These are phyloP conservation scores for Schizonepeta tenuifolia DNA, from an alignment of 257 asterid species.

Conservation along the genomic window DNA sequence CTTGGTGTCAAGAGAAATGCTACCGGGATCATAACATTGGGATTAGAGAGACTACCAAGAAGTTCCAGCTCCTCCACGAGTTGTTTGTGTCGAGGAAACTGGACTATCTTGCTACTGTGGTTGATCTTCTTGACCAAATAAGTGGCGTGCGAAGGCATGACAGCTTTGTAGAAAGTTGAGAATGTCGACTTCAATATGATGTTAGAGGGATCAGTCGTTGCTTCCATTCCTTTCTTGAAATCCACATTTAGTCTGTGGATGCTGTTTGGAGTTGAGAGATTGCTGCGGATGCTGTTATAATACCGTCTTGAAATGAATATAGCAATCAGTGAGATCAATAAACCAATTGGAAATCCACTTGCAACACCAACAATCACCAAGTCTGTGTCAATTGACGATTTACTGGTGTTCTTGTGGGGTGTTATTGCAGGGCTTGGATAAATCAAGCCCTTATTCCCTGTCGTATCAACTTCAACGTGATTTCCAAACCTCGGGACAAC, in stretches of 20 bases:
- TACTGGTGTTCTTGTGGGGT: no score
- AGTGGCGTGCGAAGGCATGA: slow-evolving; percentile 68
- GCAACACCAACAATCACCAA: slow-evolving; percentile 46
- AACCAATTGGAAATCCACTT: slow-evolving; percentile 48
- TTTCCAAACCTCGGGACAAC: no score
- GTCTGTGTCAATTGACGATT: no score
- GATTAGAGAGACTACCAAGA: slow-evolving; percentile 62
- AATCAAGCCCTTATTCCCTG: no score
- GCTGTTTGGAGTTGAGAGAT: slow-evolving; percentile 58
- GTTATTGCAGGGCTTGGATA: no score
- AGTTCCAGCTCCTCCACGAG: slow-evolving; percentile 65
- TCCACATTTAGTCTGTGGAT: slow-evolving; percentile 72
- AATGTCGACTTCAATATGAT: slow-evolving; percentile 61
- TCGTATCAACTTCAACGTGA: no score
- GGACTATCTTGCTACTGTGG: slow-evolving; percentile 33
- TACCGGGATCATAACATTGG: slow-evolving; percentile 80
- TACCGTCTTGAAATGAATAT: slow-evolving; percentile 54
- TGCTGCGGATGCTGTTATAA: slow-evolving; percentile 51
- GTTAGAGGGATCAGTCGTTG: slow-evolving; percentile 49
- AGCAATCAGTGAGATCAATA: slow-evolving; percentile 42
- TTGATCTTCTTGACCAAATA: slow-evolving; percentile 79
- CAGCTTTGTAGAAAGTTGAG: slow-evolving; percentile 77
- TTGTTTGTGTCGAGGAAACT: background rate
- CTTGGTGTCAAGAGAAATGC: slow-evolving; percentile 69
- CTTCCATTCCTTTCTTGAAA: slow-evolving; percentile 63